These are phyloP conservation scores for Magnusiomyces suaveolens DNA, from an alignment of 1,139 yeast genomes.

Conservation along the genomic window DNA sequence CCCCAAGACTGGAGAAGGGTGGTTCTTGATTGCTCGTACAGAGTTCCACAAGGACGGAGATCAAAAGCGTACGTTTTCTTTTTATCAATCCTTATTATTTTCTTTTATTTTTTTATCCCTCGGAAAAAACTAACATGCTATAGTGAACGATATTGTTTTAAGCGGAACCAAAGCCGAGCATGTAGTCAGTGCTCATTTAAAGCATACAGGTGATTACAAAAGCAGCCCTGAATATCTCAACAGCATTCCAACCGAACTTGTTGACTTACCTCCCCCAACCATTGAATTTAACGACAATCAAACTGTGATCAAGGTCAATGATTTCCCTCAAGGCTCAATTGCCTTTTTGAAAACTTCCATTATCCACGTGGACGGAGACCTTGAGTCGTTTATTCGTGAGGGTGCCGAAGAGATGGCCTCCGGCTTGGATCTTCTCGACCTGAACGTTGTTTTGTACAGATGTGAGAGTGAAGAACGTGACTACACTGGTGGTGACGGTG, in stretches of 20 bases:
- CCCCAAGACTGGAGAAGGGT: conserved; percentile 77
- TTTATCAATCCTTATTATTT: no score
- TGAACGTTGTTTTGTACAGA: conserved; percentile 65
- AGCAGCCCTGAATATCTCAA: conserved; percentile 33
- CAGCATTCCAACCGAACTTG: conserved; percentile 59
- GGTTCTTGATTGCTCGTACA: conserved; percentile 79
- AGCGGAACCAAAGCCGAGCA: conserved; percentile 57
- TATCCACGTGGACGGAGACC: conserved; percentile 42
- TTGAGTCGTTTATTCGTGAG: conserved; percentile 55
- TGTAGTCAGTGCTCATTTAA: conserved; percentile 47
- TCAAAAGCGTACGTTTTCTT: no score
- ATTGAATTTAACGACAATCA: conserved; percentile 37
- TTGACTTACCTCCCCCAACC: conserved; percentile 43
- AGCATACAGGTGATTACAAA: conserved; percentile 39
- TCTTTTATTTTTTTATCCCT: no score
- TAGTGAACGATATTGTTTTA: conserved; percentile 53
- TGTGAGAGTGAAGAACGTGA: conserved; percentile 87
- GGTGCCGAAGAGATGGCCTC: conserved; percentile 71
- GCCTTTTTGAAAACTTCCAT: conserved; percentile 66
- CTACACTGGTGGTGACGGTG: conserved; percentile 66
- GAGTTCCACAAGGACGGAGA: conserved; percentile 44
- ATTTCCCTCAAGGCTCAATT: conserved; percentile 84
- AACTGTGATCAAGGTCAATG: conserved; percentile 47
- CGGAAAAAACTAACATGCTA: no score
- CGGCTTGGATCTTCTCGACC: conserved; percentile 52